Evolutionary conservation across 306 rosid genomes (phyloP), one percentile per base, ranked within the genome.

Genomic region (Glycine latifolia): DNA sequence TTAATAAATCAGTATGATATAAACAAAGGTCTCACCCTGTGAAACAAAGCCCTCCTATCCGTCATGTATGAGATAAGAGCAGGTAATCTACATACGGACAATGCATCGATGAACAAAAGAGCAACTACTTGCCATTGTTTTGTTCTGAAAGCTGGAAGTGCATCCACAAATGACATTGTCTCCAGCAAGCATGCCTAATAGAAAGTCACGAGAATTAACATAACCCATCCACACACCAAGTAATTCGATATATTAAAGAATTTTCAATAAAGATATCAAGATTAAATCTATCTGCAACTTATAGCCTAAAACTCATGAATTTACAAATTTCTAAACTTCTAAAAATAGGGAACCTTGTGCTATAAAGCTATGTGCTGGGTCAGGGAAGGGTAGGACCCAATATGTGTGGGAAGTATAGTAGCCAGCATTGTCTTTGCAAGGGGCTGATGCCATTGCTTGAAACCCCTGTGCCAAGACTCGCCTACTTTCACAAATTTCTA

Each of bases 111-210:
- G 66, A 91, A 88, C 84, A 95, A 82, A 86, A 95, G 97, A 85
- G 67, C 87, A 10, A 93, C 77, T 86, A 91, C 91, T 84, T 91
- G 95, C 99, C 98, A 95, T 75, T 95, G 98, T 82, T 90, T 95
- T 82, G 82, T 85, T 85, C 92, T 89, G 87, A 93, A 89, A 79
- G 93, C 92, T 60, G 98, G 99, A 78, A 93, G 84, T 3, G 99
- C 91, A 10, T 95, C 96, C 65, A 84, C 73, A 82, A 90, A 91
- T n/a, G 99, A 86, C 97, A 93, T 93, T 12, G 99, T 93, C 54
- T 87, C 97, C 90, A 95, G 79, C 88, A 95, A 82, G 73, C 85
- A 75, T 31, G 82, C 92, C 99, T 95, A 84, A 61, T 49, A 86
- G 43, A 77, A 81, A 66, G 84, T 73, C 35, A 69, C 53, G 48